Evolutionary conservation across 108 stramenopile species (phyloP).

Genomic region (Skeletonema potamos): DNA sequence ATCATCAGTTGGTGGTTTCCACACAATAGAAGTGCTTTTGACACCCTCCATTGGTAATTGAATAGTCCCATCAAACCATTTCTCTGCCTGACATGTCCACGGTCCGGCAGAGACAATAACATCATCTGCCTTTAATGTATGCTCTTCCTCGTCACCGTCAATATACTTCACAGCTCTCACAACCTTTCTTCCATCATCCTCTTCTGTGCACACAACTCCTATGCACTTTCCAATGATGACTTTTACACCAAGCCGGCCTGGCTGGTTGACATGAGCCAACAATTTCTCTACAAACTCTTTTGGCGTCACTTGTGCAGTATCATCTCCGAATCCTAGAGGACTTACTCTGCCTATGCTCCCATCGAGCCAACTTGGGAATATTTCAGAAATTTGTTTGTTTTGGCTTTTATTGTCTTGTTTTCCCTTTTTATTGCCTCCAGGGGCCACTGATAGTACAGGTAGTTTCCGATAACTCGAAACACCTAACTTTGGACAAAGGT

Average conservation of each 20-base stretch:
- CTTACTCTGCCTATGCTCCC: slow-evolving; percentile 61
- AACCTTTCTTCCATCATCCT: slow-evolving; percentile 30
- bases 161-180: slow-evolving; percentile 65
- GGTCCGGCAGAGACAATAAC: slow-evolving; percentile 78
- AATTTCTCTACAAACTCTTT: slow-evolving; percentile 81
- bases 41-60: slow-evolving; percentile 86
- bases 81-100: slow-evolving; percentile 79
- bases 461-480: slow-evolving; percentile 77
- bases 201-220: slow-evolving; percentile 54
- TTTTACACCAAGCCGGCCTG: slow-evolving; percentile 31
- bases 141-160: slow-evolving; percentile 15
- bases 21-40: slow-evolving; percentile 84
- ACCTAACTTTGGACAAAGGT: slow-evolving; percentile 61
- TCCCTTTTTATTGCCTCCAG: slow-evolving; percentile 33
- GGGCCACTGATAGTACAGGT: slow-evolving; percentile 72
- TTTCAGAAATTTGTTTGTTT: slow-evolving; percentile 21
- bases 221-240: slow-evolving; percentile 71
- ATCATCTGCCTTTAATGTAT: slow-evolving; percentile 53
- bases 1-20: slow-evolving; percentile 61
- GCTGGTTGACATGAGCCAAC: slow-evolving; percentile 42
- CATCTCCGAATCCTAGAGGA: slow-evolving; percentile 75
- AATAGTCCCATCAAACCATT: slow-evolving; percentile 76
- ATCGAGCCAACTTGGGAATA: slow-evolving; percentile 76
- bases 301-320: slow-evolving; percentile 88
- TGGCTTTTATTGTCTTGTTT: slow-evolving; percentile 29